These are phyloP conservation scores for Trichosanthes truncata DNA, from an alignment of 306 rosid genomes.

Conservation along the genomic window DNA sequence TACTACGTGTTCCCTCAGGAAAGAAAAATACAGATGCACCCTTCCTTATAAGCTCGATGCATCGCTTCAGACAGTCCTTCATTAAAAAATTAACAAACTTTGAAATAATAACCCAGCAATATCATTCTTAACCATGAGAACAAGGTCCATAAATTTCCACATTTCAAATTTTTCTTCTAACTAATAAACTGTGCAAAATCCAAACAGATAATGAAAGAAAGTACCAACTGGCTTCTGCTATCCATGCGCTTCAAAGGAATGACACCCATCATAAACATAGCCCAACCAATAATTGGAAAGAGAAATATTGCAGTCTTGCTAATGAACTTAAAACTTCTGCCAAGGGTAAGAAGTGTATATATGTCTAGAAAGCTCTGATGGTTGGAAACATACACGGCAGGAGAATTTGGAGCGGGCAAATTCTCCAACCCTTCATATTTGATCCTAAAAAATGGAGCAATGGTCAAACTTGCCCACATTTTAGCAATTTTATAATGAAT, in stretches of 20 bases:
- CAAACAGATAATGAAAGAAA: constrained; percentile 5
- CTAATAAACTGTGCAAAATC: constrained; percentile 6
- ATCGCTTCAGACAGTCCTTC: constrained; percentile 73
- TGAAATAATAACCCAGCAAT: neutral
- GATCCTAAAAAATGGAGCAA: constrained; percentile 57
- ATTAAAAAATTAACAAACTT: constrained; percentile 16
- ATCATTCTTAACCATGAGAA: neutral
- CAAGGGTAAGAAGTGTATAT: constrained; percentile 75
- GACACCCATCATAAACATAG: constrained; percentile 77
- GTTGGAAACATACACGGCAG: constrained; percentile 91
- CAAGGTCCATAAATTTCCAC: neutral
- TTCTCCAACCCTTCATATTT: constrained; percentile 75
- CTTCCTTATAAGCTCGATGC: constrained; percentile 70
- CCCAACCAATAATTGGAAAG: constrained; percentile 91
- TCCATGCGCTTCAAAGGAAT: constrained; percentile 92
- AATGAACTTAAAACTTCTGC: constrained; percentile 83
- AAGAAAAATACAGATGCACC: constrained; percentile 91
- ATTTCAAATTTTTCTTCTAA: neutral
- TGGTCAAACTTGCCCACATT: constrained; percentile 60
- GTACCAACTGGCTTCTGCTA: constrained; percentile 91
- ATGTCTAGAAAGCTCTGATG: constrained; percentile 96
- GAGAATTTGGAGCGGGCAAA: constrained; percentile 61
- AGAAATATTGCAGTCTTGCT: constrained; percentile 96
- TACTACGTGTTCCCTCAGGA: constrained; percentile 93
- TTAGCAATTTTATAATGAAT: constrained; percentile 63